Evolutionary conservation across 2,329 filamentous ascomycete genomes (phyloP).

Genomic region (Endoconidiophora polonica): DNA sequence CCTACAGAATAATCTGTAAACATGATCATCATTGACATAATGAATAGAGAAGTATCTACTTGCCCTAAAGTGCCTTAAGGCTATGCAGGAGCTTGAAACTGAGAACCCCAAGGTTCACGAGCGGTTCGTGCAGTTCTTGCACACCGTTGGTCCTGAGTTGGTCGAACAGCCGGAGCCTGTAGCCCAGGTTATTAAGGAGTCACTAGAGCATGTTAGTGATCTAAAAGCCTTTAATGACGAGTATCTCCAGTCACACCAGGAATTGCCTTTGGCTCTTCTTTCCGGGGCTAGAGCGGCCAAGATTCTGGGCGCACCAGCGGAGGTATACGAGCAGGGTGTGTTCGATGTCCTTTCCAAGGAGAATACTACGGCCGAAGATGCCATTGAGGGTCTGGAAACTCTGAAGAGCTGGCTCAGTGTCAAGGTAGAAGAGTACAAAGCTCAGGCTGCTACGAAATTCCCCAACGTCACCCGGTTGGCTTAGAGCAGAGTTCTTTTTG

Average conservation of each 20-base stretch:
- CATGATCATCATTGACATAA: not conserved
- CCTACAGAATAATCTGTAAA: no score
- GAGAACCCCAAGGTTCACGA: constrained; percentile 58
- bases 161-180: constrained; percentile 48
- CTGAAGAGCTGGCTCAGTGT: constrained; percentile 33
- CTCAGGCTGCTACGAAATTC: constrained; percentile 32
- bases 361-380: constrained; percentile 37
- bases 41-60: constrained; percentile 65
- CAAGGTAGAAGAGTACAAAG: constrained; percentile 31
- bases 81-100: constrained; percentile 51
- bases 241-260: constrained; percentile 45
- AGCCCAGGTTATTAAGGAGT: constrained; percentile 47
- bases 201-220: constrained; percentile 35
- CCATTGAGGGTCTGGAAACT: constrained; percentile 27
- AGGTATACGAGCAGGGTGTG: constrained; percentile 45
- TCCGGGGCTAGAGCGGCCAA: constrained; percentile 44
- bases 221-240: constrained; percentile 49
- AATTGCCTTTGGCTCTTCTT: constrained; percentile 45
- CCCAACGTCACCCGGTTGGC: constrained; percentile 32
- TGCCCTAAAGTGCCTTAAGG: constrained; percentile 70
- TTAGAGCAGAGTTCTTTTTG: constrained; percentile 13
- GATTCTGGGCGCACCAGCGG: constrained; percentile 37
- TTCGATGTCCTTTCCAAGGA: constrained; percentile 37
- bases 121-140: constrained; percentile 53
- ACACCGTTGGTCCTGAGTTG: constrained; percentile 37